Evolutionary conservation across 176 grass and related monocot genomes (phyloP).

Genomic region (Paspalum vaginatum): DNA sequence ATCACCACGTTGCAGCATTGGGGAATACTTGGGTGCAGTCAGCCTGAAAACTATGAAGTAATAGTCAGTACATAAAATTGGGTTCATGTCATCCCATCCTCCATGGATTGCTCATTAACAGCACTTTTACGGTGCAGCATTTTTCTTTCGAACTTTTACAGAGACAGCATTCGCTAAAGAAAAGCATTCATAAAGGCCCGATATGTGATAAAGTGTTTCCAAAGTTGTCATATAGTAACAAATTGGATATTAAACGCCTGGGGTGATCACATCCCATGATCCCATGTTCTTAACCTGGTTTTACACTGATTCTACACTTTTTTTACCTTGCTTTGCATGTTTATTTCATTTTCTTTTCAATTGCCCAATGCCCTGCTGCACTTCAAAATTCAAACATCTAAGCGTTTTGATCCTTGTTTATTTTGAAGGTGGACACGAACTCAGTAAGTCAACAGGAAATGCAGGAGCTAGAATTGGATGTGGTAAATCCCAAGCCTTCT

Average conservation of each 20-base stretch:
- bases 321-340: neutral
- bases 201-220: neutral
- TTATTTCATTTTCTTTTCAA: neutral
- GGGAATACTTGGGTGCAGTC: neutral
- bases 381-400: neutral
- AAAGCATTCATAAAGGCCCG: neutral
- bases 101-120: neutral
- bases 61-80: conserved; percentile 14
- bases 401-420: conserved; percentile 4
- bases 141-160: no score
- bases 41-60: neutral
- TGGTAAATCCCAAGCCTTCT: conserved; percentile 34
- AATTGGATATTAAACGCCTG: neutral
- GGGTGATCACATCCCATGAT: no score
- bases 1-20: neutral
- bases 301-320: neutral
- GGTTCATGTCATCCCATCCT: neutral
- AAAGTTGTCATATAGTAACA: conserved; percentile 1
- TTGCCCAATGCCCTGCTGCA: neutral
- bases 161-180: neutral
- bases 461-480: conserved; percentile 76
- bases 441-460: conserved; percentile 74
- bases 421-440: conserved; percentile 70
- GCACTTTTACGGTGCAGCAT: no score
- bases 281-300: no score